phyloP scores from a whole-genome alignment of 2,329 filamentous ascomycete species.

The Huntiella bhutanensis region DNA sequence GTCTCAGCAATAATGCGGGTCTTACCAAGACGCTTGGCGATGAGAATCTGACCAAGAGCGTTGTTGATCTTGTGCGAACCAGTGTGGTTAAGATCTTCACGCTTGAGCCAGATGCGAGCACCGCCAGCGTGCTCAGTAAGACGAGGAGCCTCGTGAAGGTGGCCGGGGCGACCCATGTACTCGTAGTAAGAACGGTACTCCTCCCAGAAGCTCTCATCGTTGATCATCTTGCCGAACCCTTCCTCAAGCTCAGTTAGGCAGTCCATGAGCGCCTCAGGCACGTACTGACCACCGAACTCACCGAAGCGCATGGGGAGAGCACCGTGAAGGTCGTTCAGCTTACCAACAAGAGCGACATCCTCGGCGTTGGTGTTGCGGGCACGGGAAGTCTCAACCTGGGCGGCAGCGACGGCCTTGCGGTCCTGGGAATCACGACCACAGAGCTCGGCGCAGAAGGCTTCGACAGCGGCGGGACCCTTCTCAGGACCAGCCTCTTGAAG shows the following conservation, averaged over 20 bases:
- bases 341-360: conserved; percentile 50
- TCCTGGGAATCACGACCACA: conserved; percentile 26
- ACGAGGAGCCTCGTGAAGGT: conserved; percentile 72
- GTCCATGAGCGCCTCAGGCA: conserved; percentile 95
- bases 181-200: conserved; percentile 92
- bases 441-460: conserved; percentile 67
- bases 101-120: conserved; percentile 93
- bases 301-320: conserved; percentile 76
- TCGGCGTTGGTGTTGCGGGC: conserved; percentile 39
- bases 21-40: conserved; percentile 76
- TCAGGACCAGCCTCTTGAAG: conserved; percentile 50
- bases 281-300: conserved; percentile 92
- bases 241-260: conserved; percentile 78
- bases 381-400: conserved; percentile 34
- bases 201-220: conserved; percentile 88
- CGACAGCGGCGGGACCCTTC: conserved; percentile 36
- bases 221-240: conserved; percentile 71
- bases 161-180: conserved; percentile 90
- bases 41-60: conserved; percentile 75
- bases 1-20: conserved; percentile 96
- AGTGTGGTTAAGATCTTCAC: conserved; percentile 94
- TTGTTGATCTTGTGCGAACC: conserved; percentile 99
- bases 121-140: conserved; percentile 78
- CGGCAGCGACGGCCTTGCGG: conserved; percentile 24
- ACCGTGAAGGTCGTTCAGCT: conserved; percentile 65